A percentile compares a stretch with the other conserved stretches of the same genome.
Evolutionary conservation across 306 rosid genomes (phyloP).

Genomic region (Ceratonia siliqua): DNA sequence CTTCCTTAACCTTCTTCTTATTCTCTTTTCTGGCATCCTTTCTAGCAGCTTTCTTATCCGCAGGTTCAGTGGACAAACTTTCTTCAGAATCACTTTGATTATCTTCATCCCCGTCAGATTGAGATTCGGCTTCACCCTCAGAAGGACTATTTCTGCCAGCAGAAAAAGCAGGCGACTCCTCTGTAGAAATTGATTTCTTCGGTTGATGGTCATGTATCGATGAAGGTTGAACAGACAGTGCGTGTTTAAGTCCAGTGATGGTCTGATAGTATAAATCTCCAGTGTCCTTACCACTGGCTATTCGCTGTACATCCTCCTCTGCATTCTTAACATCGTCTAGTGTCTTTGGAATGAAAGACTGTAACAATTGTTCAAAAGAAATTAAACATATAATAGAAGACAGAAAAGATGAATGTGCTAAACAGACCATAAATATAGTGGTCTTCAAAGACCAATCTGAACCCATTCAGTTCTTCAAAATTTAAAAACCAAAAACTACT

Average conservation of each 20-base stretch:
- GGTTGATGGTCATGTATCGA: constrained; percentile 30
- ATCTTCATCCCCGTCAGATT: too few species aligned
- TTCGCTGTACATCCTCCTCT: constrained; percentile 67
- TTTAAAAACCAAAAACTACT: neutral
- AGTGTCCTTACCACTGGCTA: constrained; percentile 76
- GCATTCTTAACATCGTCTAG: constrained; percentile 72
- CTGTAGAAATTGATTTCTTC: constrained; percentile 18
- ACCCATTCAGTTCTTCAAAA: constrained; percentile 10
- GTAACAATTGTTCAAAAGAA: constrained; percentile 23
- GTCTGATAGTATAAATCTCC: constrained; percentile 69
- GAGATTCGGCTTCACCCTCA: too few species aligned
- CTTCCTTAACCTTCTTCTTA: too few species aligned
- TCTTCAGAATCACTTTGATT: too few species aligned
- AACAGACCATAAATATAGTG: neutral
- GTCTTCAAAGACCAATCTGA: constrained; percentile 1
- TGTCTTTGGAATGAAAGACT: constrained; percentile 83
- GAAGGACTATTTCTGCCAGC: constrained; percentile 20
- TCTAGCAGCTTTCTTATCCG: too few species aligned
- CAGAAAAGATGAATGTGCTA: constrained; percentile 8
- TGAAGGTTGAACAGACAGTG: constrained; percentile 46
- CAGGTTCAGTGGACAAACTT: too few species aligned
- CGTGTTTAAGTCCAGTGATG: constrained; percentile 75
- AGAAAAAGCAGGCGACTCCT: constrained; percentile 5
- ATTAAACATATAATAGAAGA: neutral
- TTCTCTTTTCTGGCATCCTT: too few species aligned